Percentiles rank a stretch among this genome's conserved stretches.
phyloP scores from a whole-genome alignment of 2,329 filamentous ascomycete species.

The Thelonectria discophora region DNA sequence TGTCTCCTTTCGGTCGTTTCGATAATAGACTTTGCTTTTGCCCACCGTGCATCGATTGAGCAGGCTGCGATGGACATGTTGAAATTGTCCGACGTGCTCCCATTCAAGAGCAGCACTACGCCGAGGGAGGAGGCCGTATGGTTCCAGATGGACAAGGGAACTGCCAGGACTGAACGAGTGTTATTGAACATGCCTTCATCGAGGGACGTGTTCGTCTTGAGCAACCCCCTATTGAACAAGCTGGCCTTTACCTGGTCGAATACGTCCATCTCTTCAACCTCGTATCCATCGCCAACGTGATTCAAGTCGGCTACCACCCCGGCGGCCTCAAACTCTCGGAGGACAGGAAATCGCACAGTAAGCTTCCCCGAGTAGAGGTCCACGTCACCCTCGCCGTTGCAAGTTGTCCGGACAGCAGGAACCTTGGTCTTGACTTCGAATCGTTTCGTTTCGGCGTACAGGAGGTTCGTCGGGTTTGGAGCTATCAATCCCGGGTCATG shows the following conservation, averaged over 20 bases:
- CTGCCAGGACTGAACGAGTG: not conserved
- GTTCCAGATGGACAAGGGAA: not conserved
- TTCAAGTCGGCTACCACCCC: not conserved
- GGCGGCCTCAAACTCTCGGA: not conserved
- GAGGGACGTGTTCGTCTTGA: not conserved
- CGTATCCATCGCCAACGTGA: not conserved
- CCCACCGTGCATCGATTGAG: not conserved
- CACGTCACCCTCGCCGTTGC: not conserved
- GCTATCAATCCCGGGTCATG: not conserved
- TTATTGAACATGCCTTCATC: not conserved
- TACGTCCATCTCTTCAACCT: not conserved
- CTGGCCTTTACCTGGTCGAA: not conserved
- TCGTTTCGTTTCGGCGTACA: not conserved
- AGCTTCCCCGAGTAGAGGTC: not conserved
- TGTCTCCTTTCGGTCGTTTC: not conserved
- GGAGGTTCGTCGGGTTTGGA: not conserved
- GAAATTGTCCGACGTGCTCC: not conserved
- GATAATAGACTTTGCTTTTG: not conserved
- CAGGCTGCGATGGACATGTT: not conserved
- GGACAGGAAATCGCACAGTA: not conserved
- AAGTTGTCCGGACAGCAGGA: not conserved
- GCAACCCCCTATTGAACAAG: not conserved
- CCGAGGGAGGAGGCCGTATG: not conserved
- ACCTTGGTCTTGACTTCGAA: constrained; percentile 11
- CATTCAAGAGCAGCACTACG: not conserved